A percentile compares a stretch with the other conserved stretches of the same genome.
Evolutionary conservation across 1,284 basidiomycete genomes (phyloP).

Genomic region (Fomes fomentarius): DNA sequence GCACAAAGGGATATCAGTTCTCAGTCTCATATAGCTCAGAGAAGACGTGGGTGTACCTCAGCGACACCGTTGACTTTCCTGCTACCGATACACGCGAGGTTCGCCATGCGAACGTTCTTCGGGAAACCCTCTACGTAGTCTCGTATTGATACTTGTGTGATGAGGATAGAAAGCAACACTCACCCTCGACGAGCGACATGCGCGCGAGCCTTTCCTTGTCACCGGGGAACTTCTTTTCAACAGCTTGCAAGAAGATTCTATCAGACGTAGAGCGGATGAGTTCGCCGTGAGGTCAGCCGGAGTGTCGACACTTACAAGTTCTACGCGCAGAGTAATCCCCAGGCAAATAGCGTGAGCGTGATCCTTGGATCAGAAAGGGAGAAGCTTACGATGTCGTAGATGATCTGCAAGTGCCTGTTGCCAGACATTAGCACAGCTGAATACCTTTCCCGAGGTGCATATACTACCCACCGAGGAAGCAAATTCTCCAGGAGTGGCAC

Average conservation of each 20-base stretch:
- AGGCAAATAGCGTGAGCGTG: neutral
- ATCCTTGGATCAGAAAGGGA: neutral
- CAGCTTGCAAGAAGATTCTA: constrained; percentile 74
- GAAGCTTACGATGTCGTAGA: constrained; percentile 83
- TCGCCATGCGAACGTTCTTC: constrained; percentile 89
- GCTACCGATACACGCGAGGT: constrained; percentile 79
- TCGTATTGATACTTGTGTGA: neutral
- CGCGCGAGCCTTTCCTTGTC: constrained; percentile 78
- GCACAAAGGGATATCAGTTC: too few species aligned
- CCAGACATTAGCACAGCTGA: constrained; percentile 75
- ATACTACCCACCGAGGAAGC: constrained; percentile 53
- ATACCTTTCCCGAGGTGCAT: constrained; percentile 79
- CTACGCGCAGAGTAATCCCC: constrained; percentile 29
- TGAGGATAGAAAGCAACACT: neutral
- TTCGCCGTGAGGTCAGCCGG: neutral
- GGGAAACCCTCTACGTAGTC: constrained; percentile 71
- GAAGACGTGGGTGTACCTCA: constrained; percentile 60
- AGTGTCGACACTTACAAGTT: constrained; percentile 42
- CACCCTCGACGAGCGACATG: constrained; percentile 91
- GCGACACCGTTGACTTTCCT: constrained; percentile 94
- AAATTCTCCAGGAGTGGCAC: constrained; percentile 82
- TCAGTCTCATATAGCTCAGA: too few species aligned
- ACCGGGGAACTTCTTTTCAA: constrained; percentile 87
- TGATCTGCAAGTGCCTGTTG: constrained; percentile 85
- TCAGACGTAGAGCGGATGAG: neutral